These are phyloP conservation scores for Hanseniaspora valbyensis DNA, from an alignment of 805 yeast species.

Conservation along the genomic window DNA sequence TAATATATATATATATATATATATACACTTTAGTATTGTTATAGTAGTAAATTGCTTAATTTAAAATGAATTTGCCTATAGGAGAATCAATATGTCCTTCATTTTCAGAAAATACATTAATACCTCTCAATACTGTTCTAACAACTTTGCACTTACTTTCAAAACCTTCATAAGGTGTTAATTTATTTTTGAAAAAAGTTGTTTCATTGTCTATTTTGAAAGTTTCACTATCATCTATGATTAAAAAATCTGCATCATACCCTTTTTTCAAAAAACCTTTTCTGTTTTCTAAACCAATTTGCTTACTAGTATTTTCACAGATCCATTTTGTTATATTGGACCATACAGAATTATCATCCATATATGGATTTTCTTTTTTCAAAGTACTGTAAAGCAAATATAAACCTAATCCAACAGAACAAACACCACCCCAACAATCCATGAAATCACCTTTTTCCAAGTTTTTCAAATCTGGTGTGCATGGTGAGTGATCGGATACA, in stretches of 20 bases:
- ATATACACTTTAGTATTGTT: no score
- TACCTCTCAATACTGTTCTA: conserved; percentile 73
- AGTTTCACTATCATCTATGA: conserved; percentile 55
- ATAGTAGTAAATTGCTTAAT: conserved; percentile 34
- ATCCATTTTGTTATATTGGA: conserved; percentile 64
- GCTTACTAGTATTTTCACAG: conserved; percentile 69
- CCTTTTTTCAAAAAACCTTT: conserved; percentile 71
- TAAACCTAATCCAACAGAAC: conserved; percentile 85
- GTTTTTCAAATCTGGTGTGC: conserved; percentile 83
- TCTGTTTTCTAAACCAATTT: conserved; percentile 59
- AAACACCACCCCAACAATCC: conserved; percentile 93
- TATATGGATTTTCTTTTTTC: neutral
- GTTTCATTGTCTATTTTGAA: conserved; percentile 44
- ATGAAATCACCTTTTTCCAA: conserved; percentile 76
- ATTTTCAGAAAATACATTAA: conserved; percentile 43
- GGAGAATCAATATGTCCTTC: conserved; percentile 47
- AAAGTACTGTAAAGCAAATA: conserved; percentile 65
- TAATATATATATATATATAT: neutral
- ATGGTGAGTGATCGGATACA: conserved; percentile 92
- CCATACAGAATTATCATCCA: neutral
- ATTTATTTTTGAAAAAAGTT: conserved; percentile 69
- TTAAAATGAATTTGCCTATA: conserved; percentile 49
- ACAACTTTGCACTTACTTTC: conserved; percentile 59
- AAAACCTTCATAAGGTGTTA: conserved; percentile 76
- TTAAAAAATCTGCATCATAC: conserved; percentile 76